Evolutionary conservation across 768 basidiomycete genomes (phyloP), one percentile per base, ranked within the genome.

Genomic region (Tulasnella sp.): DNA sequence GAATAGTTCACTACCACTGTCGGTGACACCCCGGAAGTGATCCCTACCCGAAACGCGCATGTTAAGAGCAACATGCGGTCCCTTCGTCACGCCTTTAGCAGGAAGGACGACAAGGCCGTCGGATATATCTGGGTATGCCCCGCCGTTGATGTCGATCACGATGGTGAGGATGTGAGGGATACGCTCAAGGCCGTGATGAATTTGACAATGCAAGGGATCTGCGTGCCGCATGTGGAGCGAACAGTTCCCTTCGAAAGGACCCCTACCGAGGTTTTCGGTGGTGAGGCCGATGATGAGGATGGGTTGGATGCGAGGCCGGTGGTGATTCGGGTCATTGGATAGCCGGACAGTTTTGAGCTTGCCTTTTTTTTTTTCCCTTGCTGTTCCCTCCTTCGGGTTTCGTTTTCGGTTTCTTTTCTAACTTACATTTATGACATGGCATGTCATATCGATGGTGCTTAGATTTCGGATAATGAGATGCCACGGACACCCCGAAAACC

Each of bases 61-160:
- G 83, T 89, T 70, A 79, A 80, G 21, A 82, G 84, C 17, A 85
- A 86, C 15, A 71, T 91, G 66, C 77, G 87, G 23, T 79, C 84
- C 5, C 70, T 88, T 60, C 73, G 64, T 23, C 65, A 56, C 51
- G 67, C 65, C 23, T 68, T 64, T 42, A 27, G 8, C 48, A 58
- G 63, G 58, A 32, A 60, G 29, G 42, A 61, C 21, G 53, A 43
- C 45, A 61, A 61, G 42, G 29, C 70, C 60, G 81, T 88, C 27
- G 82, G 81, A 49, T 91, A 91, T 69, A 81, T 84, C 19, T 92
- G 88, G 88, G 80, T 91, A n/a, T 83, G 80, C 67, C 73, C 82
- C 41, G 80, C 81, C 34, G 85, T 86, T 62, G 89, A 90, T 67
- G 80, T 90, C 29, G 89, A 91, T 69, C 84, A 82, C 77, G 86